Conservation (phyloP, 164 flowering plant genomes). For the Chloranthus sessilifolius region DNA sequence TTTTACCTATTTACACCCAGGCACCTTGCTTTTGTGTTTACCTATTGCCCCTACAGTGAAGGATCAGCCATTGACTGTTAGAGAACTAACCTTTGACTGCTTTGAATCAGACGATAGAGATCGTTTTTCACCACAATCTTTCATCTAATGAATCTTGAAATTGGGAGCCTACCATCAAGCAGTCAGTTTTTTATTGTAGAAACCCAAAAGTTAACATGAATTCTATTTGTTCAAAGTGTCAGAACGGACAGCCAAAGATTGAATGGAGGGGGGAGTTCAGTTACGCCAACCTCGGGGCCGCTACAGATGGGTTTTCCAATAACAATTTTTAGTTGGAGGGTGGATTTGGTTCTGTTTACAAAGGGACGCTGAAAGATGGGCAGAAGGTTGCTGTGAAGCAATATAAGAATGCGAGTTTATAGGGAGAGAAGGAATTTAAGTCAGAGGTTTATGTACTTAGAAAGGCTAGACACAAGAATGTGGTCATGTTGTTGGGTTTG, state of each 20-base stretch:
- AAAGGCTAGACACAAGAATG: constrained; percentile 46
- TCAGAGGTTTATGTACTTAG: constrained; percentile 50
- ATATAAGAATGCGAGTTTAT: constrained; percentile 42
- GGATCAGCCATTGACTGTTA: too few species aligned
- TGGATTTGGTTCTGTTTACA: constrained; percentile 55
- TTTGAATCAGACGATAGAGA: too few species aligned
- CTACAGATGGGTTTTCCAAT: constrained; percentile 41
- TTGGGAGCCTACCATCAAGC: too few species aligned
- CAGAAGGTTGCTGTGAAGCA: constrained; percentile 49
- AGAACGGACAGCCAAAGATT: constrained; percentile 32
- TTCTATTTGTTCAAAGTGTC: constrained; percentile 38
- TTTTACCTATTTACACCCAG: too few species aligned
- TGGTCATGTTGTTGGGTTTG: constrained; percentile 57
- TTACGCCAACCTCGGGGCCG: constrained; percentile 37
- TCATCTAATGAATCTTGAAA: too few species aligned
- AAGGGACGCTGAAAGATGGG: constrained; percentile 38
- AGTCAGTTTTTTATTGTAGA: too few species aligned
- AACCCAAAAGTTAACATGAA: too few species aligned
- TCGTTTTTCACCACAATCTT: too few species aligned
- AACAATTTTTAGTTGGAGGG: constrained; percentile 48
- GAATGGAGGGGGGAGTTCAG: constrained; percentile 37
- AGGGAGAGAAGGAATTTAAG: constrained; percentile 55
- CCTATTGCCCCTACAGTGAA: too few species aligned
- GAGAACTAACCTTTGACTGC: too few species aligned
- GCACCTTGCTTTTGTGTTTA: too few species aligned